phyloP scores from a whole-genome alignment of 2,329 filamentous ascomycete genomes.

The Stagonosporopsis chrysanthemi region DNA sequence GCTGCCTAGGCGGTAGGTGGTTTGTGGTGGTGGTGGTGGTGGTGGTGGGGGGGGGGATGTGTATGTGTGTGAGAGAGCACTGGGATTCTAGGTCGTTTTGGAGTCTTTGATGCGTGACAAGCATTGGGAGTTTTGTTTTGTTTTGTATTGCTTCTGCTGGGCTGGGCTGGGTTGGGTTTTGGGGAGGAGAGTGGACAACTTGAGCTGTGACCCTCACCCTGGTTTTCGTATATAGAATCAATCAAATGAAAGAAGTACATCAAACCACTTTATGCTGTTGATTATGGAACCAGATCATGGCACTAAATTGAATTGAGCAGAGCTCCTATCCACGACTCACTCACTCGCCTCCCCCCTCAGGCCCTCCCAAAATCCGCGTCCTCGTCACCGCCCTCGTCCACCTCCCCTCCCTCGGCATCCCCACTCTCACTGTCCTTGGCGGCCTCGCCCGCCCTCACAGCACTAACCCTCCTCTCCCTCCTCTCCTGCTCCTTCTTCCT shows the following conservation, averaged over 20 bases:
- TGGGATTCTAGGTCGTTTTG: slow-evolving; percentile 4
- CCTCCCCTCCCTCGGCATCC: slow-evolving; percentile 17
- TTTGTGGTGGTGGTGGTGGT: too few relatives aligned
- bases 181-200: too few relatives aligned
- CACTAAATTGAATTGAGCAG: too few relatives aligned
- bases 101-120: background rate
- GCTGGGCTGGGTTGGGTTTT: too few relatives aligned
- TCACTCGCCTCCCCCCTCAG: background rate
- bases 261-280: too few relatives aligned
- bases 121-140: background rate
- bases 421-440: slow-evolving; percentile 29
- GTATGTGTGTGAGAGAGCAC: background rate
- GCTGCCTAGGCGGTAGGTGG: slow-evolving; percentile 29
- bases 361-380: slow-evolving; percentile 32
- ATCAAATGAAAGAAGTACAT: too few relatives aligned
- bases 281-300: too few relatives aligned
- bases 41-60: background rate
- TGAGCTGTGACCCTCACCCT: too few relatives aligned
- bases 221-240: too few relatives aligned
- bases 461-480: slow-evolving; percentile 26
- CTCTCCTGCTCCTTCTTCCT: slow-evolving; percentile 46
- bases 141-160: background rate
- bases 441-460: slow-evolving; percentile 23
- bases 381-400: slow-evolving; percentile 24
- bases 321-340: too few relatives aligned